These are phyloP conservation scores for Flaveria floridana DNA, from an alignment of 140 eudicot species.

Conservation along the genomic window DNA sequence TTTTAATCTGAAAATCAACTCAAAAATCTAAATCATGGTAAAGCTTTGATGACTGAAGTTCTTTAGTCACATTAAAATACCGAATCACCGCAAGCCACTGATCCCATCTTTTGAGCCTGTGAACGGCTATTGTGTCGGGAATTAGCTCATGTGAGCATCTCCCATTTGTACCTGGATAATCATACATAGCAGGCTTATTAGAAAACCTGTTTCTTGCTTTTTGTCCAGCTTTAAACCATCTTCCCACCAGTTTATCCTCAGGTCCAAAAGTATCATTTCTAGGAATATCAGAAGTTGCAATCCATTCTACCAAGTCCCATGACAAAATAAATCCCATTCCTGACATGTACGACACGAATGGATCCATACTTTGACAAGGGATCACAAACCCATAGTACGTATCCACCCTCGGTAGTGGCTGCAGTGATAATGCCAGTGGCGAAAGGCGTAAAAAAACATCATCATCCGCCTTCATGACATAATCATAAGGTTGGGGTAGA, in stretches of 20 bases:
- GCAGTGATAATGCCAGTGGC: constrained; percentile 53
- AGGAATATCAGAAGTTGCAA: constrained; percentile 49
- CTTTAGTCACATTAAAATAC: constrained; percentile 62
- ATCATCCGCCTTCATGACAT: constrained; percentile 84
- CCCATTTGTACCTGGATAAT: constrained; percentile 68
- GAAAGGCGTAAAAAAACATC: constrained; percentile 59
- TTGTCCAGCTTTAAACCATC: constrained; percentile 54
- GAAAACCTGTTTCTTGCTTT: constrained; percentile 70
- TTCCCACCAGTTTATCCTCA: constrained; percentile 70
- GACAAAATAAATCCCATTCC: constrained; percentile 83
- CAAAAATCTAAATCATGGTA: constrained; percentile 33
- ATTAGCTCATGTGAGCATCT: constrained; percentile 73
- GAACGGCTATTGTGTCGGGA: constrained; percentile 68
- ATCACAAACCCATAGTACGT: constrained; percentile 72
- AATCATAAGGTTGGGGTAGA: constrained; percentile 53
- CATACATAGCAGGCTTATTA: constrained; percentile 67
- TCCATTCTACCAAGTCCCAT: constrained; percentile 69
- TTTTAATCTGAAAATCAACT: constrained; percentile 14
- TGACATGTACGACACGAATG: constrained; percentile 69
- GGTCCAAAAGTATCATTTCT: constrained; percentile 56
- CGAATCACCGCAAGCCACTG: constrained; percentile 60
- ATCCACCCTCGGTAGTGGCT: constrained; percentile 57
- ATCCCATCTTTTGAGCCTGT: constrained; percentile 69
- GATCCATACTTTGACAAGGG: constrained; percentile 86
- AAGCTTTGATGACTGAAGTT: constrained; percentile 42